Conservation (phyloP, 2,329 filamentous ascomycete genomes). For the Xylaria arbuscula region DNA sequence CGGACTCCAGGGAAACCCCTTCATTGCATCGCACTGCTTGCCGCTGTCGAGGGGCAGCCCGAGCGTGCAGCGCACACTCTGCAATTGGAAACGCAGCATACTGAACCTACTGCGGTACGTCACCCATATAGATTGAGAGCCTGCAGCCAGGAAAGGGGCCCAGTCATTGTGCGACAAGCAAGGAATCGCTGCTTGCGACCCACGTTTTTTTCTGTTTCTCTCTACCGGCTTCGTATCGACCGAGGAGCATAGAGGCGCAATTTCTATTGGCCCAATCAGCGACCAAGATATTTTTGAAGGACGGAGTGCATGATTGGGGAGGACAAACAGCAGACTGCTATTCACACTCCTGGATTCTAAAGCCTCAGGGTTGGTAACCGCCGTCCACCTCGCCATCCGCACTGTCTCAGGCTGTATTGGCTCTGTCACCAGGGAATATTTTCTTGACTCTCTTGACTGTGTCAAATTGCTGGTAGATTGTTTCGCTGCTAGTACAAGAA, state of each 20-base stretch:
- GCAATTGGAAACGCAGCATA: slow-evolving; percentile 27
- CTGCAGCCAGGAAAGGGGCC: slow-evolving; percentile 24
- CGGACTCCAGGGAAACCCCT: slow-evolving; percentile 30
- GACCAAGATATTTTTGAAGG: slow-evolving; percentile 22
- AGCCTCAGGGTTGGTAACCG: slow-evolving; percentile 7
- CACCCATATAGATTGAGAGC: slow-evolving; percentile 27
- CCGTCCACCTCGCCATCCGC: slow-evolving; percentile 12
- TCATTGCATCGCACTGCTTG: slow-evolving; percentile 24
- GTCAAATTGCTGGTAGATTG: slow-evolving; percentile 20
- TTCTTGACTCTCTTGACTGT: not conserved
- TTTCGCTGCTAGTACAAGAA: slow-evolving; percentile 15
- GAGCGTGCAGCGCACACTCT: slow-evolving; percentile 27
- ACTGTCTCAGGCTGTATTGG: slow-evolving; percentile 6
- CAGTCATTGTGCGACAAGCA: slow-evolving; percentile 31
- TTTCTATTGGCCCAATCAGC: slow-evolving; percentile 34
- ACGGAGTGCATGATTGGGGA: slow-evolving; percentile 27
- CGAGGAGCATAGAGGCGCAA: slow-evolving; percentile 15
- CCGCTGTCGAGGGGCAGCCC: slow-evolving; percentile 27
- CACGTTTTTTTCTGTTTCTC: slow-evolving; percentile 30
- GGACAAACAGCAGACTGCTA: slow-evolving; percentile 23
- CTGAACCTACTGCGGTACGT: slow-evolving; percentile 22
- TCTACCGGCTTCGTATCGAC: slow-evolving; percentile 32
- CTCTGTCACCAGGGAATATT: slow-evolving; percentile 12
- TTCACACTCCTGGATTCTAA: slow-evolving; percentile 23
- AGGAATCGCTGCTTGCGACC: slow-evolving; percentile 32